phyloP scores from a whole-genome alignment of 305 asterid genomes.

The Fraxinus dipetala region DNA sequence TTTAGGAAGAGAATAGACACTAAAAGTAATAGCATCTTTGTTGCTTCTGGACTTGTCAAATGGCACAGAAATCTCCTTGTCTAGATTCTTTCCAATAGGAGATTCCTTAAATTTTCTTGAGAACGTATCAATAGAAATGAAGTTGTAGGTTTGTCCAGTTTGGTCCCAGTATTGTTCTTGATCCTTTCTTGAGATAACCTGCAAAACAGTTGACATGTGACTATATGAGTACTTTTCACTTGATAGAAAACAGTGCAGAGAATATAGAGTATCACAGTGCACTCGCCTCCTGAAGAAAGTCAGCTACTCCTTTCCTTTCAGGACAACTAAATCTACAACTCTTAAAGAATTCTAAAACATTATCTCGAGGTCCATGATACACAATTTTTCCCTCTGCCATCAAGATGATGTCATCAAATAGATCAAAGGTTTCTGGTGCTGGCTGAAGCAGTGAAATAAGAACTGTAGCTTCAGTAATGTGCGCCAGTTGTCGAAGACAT shows the following conservation, averaged over 20 bases:
- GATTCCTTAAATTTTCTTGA: conserved; percentile 15
- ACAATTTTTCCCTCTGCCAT: conserved; percentile 22
- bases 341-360: conserved; percentile 16
- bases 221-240: background rate
- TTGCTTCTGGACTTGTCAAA: conserved; percentile 3
- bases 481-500: conserved; percentile 4
- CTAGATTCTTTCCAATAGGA: conserved; percentile 4
- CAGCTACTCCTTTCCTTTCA: conserved; percentile 7
- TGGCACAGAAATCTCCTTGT: background rate
- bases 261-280: background rate
- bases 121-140: background rate
- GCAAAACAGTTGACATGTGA: background rate
- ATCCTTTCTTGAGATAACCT: conserved; percentile 28
- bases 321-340: conserved; percentile 19
- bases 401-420: conserved; percentile 20
- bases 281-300: conserved; percentile 2
- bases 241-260: background rate
- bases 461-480: conserved; percentile 9
- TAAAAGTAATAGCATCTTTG: background rate
- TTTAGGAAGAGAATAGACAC: conserved; percentile 8
- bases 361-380: conserved; percentile 19
- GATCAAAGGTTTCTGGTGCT: conserved; percentile 22
- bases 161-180: conserved; percentile 23
- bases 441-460: conserved; percentile 13
- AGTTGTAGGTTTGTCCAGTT: conserved; percentile 4